A percentile compares a stretch with the other conserved stretches of the same genome.
Evolutionary conservation across 345 rosid species (phyloP).

Genomic region (Gossypium anomalum): DNA sequence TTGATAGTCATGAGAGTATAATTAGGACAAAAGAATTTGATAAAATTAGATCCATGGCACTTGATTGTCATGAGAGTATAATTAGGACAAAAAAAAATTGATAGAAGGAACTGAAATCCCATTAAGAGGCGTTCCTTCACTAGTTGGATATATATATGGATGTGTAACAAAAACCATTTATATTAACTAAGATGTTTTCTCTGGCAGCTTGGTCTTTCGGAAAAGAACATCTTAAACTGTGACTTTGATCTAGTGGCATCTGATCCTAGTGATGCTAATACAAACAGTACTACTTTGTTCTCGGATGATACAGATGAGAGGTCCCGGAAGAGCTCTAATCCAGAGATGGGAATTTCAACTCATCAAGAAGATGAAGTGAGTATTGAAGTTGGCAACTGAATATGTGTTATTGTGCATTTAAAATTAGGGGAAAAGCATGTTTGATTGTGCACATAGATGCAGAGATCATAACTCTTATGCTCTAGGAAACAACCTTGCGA

Average conservation of each 20-base stretch:
- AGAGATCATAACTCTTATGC: constrained; percentile 10
- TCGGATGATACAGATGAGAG: constrained; percentile 96
- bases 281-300: constrained; percentile 79
- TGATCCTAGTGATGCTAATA: constrained; percentile 93
- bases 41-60: not conserved
- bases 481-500: not conserved
- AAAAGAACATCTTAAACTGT: constrained; percentile 81
- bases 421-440: not conserved
- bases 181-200: constrained; percentile 20
- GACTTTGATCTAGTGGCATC: constrained; percentile 82
- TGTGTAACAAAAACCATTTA: constrained; percentile 5
- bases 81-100: not conserved
- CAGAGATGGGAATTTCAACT: constrained; percentile 49
- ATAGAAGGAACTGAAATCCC: constrained; percentile 1
- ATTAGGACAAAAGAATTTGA: not conserved
- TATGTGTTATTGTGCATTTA: not conserved
- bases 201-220: constrained; percentile 89
- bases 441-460: constrained; percentile 4
- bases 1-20: not conserved
- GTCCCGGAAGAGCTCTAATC: constrained; percentile 54
- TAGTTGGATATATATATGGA: not conserved
- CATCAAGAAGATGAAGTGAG: constrained; percentile 79
- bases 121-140: not conserved
- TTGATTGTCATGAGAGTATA: not conserved
- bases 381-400: constrained; percentile 16